A percentile compares a stretch with the other conserved stretches of the same genome.
phyloP scores from a whole-genome alignment of 305 asterid genomes.

The Solanum hybrid region DNA sequence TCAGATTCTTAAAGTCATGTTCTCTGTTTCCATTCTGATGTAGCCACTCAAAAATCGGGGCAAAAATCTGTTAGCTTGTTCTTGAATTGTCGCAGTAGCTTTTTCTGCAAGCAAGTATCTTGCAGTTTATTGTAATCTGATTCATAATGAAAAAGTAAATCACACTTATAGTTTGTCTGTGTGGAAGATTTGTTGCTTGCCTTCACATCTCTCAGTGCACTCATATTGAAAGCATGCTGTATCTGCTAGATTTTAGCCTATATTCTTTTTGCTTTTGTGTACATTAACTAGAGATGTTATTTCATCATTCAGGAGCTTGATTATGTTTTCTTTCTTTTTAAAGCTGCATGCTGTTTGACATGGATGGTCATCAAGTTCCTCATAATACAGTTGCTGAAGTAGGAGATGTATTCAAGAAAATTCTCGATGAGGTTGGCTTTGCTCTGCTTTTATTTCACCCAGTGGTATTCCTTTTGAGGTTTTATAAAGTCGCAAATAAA shows the following conservation, averaged over 20 bases:
- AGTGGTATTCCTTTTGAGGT: not conserved
- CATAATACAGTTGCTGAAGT: constrained; percentile 62
- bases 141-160: not conserved
- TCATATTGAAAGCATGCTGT: not conserved
- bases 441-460: not conserved
- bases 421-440: constrained; percentile 67
- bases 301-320: not conserved
- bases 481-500: not conserved
- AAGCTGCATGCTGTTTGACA: constrained; percentile 75
- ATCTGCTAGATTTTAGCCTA: not conserved
- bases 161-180: not conserved
- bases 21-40: not conserved
- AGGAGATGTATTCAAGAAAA: constrained; percentile 71
- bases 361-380: constrained; percentile 73
- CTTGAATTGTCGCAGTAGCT: not conserved
- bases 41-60: not conserved
- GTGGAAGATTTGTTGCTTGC: not conserved
- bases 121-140: not conserved
- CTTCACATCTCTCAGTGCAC: not conserved
- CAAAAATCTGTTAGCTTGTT: not conserved
- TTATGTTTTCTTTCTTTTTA: constrained; percentile 19
- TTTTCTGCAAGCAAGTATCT: not conserved
- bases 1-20: not conserved
- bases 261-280: not conserved
- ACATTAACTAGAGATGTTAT: not conserved